These are phyloP conservation scores for Colletotrichum sojae DNA, from an alignment of 2,329 filamentous ascomycete species.

Conservation along the genomic window DNA sequence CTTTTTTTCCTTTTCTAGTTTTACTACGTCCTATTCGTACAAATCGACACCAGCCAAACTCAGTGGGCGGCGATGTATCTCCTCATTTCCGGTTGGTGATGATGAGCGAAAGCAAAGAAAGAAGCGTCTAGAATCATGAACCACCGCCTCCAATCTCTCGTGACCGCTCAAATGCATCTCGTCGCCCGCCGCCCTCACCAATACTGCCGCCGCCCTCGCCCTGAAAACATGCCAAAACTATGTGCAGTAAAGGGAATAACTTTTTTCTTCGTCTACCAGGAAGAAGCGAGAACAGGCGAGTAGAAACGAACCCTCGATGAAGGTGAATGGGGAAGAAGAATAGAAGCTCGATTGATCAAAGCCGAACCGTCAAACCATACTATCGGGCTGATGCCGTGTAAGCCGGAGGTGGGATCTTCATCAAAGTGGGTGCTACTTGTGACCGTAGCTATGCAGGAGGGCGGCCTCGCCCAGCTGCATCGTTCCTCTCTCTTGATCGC, in stretches of 20 bases:
- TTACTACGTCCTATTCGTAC: constrained; percentile 28
- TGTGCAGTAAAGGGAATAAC: constrained; percentile 37
- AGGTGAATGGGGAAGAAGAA: constrained; percentile 5
- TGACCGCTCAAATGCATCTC: constrained; percentile 41
- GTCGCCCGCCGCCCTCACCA: constrained; percentile 7
- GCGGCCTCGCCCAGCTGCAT: background rate
- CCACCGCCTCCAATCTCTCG: constrained; percentile 27
- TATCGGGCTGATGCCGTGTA: constrained; percentile 26
- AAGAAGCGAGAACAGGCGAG: constrained; percentile 14
- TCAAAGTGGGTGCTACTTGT: constrained; percentile 11
- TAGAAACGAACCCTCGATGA: constrained; percentile 6
- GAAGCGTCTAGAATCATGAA: constrained; percentile 35
- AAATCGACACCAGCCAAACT: constrained; percentile 21
- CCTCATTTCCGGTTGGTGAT: constrained; percentile 24
- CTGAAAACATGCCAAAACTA: constrained; percentile 37
- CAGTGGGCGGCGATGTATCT: background rate
- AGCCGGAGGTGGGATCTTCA: constrained; percentile 31
- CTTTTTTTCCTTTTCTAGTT: no score
- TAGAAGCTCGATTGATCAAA: background rate
- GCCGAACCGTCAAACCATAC: constrained; percentile 4
- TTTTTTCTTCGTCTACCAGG: constrained; percentile 41
- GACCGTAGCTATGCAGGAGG: background rate
- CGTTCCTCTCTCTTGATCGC: background rate
- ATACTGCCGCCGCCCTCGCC: background rate
- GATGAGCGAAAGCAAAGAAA: constrained; percentile 14